These are phyloP conservation scores for Colletotrichum trifolii DNA, from an alignment of 2,329 filamentous ascomycete genomes.

Conservation along the genomic window DNA sequence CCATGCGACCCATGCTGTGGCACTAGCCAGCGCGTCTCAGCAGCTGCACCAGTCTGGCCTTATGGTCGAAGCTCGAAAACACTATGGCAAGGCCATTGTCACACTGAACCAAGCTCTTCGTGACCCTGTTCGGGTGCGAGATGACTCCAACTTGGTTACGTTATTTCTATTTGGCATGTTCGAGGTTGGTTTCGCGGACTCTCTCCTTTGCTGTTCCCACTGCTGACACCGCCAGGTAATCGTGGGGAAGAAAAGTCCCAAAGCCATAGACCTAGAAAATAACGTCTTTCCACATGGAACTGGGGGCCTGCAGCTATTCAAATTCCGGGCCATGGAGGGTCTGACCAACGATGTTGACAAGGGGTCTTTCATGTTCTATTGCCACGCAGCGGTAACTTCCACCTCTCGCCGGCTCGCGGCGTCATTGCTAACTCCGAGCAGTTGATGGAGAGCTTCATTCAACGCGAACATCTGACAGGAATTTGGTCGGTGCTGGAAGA, in stretches of 20 bases:
- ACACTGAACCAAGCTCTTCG: constrained; percentile 11
- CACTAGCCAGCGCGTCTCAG: constrained; percentile 23
- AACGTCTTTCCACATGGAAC: constrained; percentile 14
- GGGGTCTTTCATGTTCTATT: constrained; percentile 22
- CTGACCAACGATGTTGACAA: constrained; percentile 26
- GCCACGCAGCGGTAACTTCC: constrained; percentile 17
- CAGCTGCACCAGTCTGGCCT: constrained; percentile 20
- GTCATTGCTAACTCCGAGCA: not conserved
- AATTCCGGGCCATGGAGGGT: constrained; percentile 22
- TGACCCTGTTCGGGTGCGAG: not conserved
- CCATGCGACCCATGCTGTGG: constrained; percentile 29
- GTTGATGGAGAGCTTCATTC: constrained; percentile 31
- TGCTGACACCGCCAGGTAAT: constrained; percentile 1
- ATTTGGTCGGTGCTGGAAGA: constrained; percentile 27
- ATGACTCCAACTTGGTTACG: constrained; percentile 26
- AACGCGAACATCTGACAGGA: constrained; percentile 10
- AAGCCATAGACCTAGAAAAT: constrained; percentile 17
- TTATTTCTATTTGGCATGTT: constrained; percentile 31
- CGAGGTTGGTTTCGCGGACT: constrained; percentile 4
- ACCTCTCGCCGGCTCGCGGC: no score
- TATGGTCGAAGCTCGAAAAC: constrained; percentile 17
- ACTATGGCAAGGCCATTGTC: constrained; percentile 25
- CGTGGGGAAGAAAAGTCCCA: constrained; percentile 13
- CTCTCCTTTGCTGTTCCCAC: not conserved
- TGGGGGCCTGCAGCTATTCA: constrained; percentile 27